These are phyloP conservation scores for Fusarium sp. DNA, from an alignment of 2,329 filamentous ascomycete genomes.

Conservation along the genomic window DNA sequence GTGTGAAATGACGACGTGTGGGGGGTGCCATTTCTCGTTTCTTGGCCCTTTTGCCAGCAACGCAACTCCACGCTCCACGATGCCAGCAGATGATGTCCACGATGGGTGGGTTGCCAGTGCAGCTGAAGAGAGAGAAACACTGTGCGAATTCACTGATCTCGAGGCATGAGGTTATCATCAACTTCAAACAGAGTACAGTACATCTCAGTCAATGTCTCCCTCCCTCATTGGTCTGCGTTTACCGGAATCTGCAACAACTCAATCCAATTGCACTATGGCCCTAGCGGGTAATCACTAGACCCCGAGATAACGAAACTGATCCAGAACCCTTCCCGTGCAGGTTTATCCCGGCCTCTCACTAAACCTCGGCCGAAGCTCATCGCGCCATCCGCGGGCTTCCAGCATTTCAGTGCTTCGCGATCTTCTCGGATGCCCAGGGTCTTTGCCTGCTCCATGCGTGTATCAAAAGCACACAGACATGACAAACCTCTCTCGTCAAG, in stretches of 20 bases:
- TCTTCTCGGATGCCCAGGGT: conserved; percentile 17
- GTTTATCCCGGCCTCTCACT: conserved; percentile 15
- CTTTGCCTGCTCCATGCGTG: conserved; percentile 27
- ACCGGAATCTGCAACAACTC: neutral
- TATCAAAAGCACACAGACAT: conserved; percentile 3
- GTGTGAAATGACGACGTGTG: conserved; percentile 44
- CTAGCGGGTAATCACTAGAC: neutral
- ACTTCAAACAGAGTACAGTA: neutral
- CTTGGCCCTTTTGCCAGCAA: conserved; percentile 37
- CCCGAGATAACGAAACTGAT: neutral
- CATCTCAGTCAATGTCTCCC: neutral
- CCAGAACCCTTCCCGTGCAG: conserved; percentile 9
- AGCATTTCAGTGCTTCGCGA: conserved; percentile 22
- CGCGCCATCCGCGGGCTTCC: conserved; percentile 32
- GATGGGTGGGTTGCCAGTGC: conserved; percentile 42
- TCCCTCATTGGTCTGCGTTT: neutral
- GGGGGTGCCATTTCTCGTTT: conserved; percentile 37
- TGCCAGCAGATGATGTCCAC: conserved; percentile 21
- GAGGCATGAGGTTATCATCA: conserved; percentile 20
- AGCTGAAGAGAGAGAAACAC: conserved; percentile 28
- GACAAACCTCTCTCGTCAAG: neutral
- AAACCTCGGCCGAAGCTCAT: conserved; percentile 35
- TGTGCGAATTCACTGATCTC: conserved; percentile 32
- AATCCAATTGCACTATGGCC: neutral
- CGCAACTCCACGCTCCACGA: conserved; percentile 20